Conservation (phyloP, 352 stramenopile genomes). For the Phytophthora cryptogea region DNA sequence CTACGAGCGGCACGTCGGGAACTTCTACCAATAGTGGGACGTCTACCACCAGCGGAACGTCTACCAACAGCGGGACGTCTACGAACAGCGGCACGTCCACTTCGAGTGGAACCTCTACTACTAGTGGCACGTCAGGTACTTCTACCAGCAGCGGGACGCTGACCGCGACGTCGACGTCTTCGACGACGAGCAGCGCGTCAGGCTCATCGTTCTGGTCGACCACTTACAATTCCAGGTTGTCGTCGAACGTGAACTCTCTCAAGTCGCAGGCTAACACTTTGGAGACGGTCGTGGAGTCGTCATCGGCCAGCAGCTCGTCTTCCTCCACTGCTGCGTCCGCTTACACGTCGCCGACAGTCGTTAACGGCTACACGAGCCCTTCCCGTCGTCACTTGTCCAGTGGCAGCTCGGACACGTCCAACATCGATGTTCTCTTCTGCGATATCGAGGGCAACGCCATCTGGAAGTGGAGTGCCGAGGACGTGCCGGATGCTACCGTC, state of each 20-base stretch:
- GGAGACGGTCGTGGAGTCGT: constrained; percentile 64
- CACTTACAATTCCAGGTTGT: constrained; percentile 59
- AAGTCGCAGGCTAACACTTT: constrained; percentile 55
- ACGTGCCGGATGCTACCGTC: constrained; percentile 37
- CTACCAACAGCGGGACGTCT: constrained; percentile 6
- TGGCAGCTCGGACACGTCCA: constrained; percentile 31
- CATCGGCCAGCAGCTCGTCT: constrained; percentile 31
- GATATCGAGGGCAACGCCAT: constrained; percentile 75
- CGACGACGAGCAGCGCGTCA: constrained; percentile 35
- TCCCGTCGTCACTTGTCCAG: constrained; percentile 45
- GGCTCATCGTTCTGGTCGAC: constrained; percentile 45
- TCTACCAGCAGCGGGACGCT: constrained; percentile 7
- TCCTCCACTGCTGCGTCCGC: constrained; percentile 21
- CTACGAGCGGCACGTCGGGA: constrained; percentile 10
- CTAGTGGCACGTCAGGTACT: constrained; percentile 1
- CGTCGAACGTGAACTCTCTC: constrained; percentile 50
- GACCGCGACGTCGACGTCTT: constrained; percentile 24
- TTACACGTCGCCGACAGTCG: constrained; percentile 58
- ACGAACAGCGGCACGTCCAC: constrained; percentile 7
- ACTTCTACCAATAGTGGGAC: constrained; percentile 10
- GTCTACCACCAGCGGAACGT: constrained; percentile 4
- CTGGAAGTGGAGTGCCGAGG: constrained; percentile 69
- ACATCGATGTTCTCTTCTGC: constrained; percentile 70
- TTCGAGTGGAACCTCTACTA: no score
- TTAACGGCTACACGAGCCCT: constrained; percentile 43